Conservation (phyloP, 768 basidiomycete species). For the Tricholoma saponaceum region DNA sequence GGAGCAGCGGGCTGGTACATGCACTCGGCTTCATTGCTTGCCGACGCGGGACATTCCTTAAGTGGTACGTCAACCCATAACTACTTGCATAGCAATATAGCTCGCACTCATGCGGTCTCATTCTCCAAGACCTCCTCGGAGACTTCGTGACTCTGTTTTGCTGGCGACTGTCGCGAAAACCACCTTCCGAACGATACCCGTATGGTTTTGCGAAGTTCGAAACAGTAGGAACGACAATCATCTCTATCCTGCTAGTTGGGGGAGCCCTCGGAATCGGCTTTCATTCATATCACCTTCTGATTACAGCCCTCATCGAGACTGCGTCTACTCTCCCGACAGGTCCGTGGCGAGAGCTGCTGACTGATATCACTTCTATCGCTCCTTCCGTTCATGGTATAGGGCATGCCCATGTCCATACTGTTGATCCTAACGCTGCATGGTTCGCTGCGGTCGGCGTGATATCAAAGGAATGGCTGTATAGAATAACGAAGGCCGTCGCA, state of each 20-base stretch:
- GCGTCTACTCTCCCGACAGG: constrained; percentile 64
- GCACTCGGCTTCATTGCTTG: constrained; percentile 88
- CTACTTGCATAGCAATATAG: background rate
- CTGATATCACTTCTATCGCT: constrained; percentile 49
- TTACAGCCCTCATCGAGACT: constrained; percentile 66
- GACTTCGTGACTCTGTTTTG: constrained; percentile 90
- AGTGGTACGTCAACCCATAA: constrained; percentile 54
- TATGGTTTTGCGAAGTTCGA: constrained; percentile 94
- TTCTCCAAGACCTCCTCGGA: constrained; percentile 65
- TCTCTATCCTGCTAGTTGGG: constrained; percentile 81
- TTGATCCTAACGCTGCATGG: constrained; percentile 97
- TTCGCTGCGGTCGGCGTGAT: constrained; percentile 81
- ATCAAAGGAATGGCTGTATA: constrained; percentile 90
- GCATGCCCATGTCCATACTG: constrained; percentile 53
- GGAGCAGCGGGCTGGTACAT: constrained; percentile 85
- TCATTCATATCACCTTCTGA: constrained; percentile 84
- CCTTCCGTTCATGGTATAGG: constrained; percentile 50
- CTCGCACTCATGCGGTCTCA: background rate
- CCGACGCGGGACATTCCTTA: constrained; percentile 90
- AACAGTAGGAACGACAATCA: constrained; percentile 88
- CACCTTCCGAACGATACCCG: constrained; percentile 78
- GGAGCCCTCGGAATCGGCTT: constrained; percentile 84
- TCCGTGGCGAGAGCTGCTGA: constrained; percentile 57
- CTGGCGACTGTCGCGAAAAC: constrained; percentile 79
- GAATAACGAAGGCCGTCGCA: constrained; percentile 85